Percentiles rank a stretch among this genome's conserved stretches.
phyloP scores from a whole-genome alignment of 1,139 yeast genomes.

The Blastobotrys aristatus region DNA sequence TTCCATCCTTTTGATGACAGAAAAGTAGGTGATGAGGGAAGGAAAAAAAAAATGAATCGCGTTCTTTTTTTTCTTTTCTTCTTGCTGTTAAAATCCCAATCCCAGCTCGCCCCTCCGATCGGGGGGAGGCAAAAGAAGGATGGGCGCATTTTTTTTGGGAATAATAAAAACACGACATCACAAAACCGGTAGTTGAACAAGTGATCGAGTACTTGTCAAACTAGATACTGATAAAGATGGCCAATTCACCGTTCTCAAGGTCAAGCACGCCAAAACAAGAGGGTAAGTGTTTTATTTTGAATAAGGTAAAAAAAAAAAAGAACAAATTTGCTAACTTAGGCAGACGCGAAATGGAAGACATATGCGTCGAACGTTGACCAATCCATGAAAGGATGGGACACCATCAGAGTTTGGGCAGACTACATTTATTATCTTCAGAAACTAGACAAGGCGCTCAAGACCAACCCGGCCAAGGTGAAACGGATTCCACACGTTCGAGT shows the following conservation, averaged over 20 bases:
- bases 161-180: not conserved
- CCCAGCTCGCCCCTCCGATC: too few species aligned
- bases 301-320: too few species aligned
- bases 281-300: not conserved
- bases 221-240: constrained; percentile 4
- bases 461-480: constrained; percentile 18
- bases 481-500: constrained; percentile 45
- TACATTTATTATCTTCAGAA: constrained; percentile 83
- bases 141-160: too few species aligned
- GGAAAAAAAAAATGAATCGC: not conserved
- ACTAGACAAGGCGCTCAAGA: constrained; percentile 62
- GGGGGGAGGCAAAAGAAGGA: too few species aligned
- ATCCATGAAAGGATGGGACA: constrained; percentile 71
- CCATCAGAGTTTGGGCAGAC: constrained; percentile 98
- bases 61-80: too few species aligned
- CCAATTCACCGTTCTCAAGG: constrained; percentile 6
- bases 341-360: constrained; percentile 57
- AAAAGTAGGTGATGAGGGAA: constrained; percentile 1
- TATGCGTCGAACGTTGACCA: constrained; percentile 63
- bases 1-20: not conserved
- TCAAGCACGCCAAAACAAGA: constrained; percentile 1
- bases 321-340: too few species aligned
- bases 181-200: too few species aligned
- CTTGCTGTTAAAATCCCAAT: not conserved
- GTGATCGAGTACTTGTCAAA: too few species aligned